Evolutionary conservation across 805 yeast genomes (phyloP).

Genomic region (Candida ulmi): DNA sequence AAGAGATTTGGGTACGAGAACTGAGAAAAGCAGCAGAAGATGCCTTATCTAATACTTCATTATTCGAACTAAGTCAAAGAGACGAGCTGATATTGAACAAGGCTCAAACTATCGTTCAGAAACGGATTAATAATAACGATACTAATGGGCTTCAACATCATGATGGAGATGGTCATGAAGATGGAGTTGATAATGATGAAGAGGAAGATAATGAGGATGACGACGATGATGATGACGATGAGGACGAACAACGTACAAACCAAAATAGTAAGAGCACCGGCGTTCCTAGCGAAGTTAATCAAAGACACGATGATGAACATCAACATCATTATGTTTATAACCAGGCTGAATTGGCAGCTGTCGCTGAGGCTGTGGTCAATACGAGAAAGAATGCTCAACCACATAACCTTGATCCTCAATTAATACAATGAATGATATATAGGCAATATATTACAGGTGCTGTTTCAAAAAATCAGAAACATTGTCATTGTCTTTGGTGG

Average conservation of each 20-base stretch:
- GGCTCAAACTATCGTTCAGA: constrained; percentile 14
- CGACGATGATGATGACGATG: constrained; percentile 3
- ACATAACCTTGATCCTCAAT: constrained; percentile 14
- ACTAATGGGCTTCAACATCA: constrained; percentile 1
- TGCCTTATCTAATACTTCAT: constrained; percentile 32
- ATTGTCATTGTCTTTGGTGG: too few species aligned
- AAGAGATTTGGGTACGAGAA: constrained; percentile 40
- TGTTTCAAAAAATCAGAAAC: too few species aligned
- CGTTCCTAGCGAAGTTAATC: too few species aligned
- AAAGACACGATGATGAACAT: constrained; percentile 1
- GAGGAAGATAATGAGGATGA: constrained; percentile 5
- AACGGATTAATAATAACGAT: background rate
- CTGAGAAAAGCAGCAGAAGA: constrained; percentile 39
- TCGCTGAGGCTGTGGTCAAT: constrained; percentile 22
- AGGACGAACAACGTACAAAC: background rate
- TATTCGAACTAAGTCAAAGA: constrained; percentile 38
- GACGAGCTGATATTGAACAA: constrained; percentile 33
- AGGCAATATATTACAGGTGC: too few species aligned
- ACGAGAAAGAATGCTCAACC: constrained; percentile 4
- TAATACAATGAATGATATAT: constrained; percentile 2
- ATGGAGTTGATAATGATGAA: constrained; percentile 1
- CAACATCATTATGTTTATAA: constrained; percentile 5
- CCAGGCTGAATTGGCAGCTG: constrained; percentile 21
- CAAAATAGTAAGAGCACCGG: too few species aligned
- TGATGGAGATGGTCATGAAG: constrained; percentile 4